Evolutionary conservation across 2,329 filamentous ascomycete genomes (phyloP).

Genomic region (Stachybotrys echinatus): DNA sequence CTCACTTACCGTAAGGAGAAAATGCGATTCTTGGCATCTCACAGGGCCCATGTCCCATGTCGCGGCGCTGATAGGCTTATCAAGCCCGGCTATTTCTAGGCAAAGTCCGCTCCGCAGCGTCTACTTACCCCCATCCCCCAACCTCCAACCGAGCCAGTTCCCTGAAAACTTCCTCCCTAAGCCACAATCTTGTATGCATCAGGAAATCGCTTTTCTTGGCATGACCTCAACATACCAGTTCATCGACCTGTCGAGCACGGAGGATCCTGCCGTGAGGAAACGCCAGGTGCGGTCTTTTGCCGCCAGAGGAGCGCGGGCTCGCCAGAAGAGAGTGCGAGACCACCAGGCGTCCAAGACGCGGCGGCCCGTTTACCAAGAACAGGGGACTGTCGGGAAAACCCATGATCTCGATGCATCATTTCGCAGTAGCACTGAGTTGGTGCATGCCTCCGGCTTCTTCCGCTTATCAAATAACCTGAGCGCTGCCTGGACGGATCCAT

Average conservation of each 20-base stretch:
- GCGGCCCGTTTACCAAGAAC: background rate
- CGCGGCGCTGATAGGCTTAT: background rate
- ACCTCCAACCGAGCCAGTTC: background rate
- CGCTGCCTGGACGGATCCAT: slow-evolving; percentile 8
- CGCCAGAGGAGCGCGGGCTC: slow-evolving; percentile 7
- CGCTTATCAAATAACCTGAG: background rate
- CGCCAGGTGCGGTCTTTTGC: slow-evolving; percentile 14
- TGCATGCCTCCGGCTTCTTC: background rate
- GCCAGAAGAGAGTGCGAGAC: slow-evolving; percentile 6
- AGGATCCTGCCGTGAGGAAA: slow-evolving; percentile 6
- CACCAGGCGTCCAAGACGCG: slow-evolving; percentile 5
- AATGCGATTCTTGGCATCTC: slow-evolving; percentile 2
- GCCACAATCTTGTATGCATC: background rate
- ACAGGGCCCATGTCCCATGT: background rate
- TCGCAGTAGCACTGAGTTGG: background rate
- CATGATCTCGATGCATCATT: background rate
- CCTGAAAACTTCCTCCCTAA: background rate
- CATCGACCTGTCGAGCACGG: slow-evolving; percentile 10
- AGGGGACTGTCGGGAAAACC: background rate
- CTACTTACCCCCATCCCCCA: background rate
- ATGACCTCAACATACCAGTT: slow-evolving; percentile 8
- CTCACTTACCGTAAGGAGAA: slow-evolving; percentile 1
- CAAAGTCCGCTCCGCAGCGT: too few species aligned
- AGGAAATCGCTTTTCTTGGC: slow-evolving; percentile 1
- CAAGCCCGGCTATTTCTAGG: background rate